A percentile compares a stretch with the other conserved stretches of the same genome.
phyloP scores from a whole-genome alignment of 2,329 filamentous ascomycete genomes.

The Aspergillus sp. region DNA sequence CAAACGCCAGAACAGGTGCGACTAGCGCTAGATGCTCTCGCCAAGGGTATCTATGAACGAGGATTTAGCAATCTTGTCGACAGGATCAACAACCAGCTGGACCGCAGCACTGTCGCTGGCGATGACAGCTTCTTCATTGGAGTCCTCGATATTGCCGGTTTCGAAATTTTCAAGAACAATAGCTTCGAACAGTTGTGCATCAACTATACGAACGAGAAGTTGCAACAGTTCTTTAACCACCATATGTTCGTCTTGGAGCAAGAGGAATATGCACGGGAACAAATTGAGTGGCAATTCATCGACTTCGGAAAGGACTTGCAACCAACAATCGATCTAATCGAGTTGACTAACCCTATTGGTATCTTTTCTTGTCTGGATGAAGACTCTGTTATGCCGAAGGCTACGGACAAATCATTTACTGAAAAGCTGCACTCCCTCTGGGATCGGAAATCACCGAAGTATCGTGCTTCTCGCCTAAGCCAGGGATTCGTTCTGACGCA shows the following conservation, averaged over 20 bases:
- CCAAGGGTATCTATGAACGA: conserved; percentile 97
- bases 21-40: conserved; percentile 82
- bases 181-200: conserved; percentile 99
- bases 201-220: conserved; percentile 99
- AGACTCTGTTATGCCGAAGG: conserved; percentile 98
- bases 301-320: conserved; percentile 97
- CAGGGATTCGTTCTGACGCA: conserved; percentile 96
- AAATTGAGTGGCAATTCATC: conserved; percentile 99
- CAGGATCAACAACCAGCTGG: conserved; percentile 88
- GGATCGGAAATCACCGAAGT: conserved; percentile 95
- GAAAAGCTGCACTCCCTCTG: conserved; percentile 96
- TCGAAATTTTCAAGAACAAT: conserved; percentile 98
- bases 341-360: conserved; percentile 93
- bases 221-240: conserved; percentile 99
- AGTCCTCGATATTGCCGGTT: conserved; percentile 97
- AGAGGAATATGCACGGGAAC: conserved; percentile 94
- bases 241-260: conserved; percentile 99
- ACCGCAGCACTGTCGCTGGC: conserved; percentile 76
- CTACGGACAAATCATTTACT: conserved; percentile 93
- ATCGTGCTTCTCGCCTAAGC: conserved; percentile 80
- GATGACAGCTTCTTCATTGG: conserved; percentile 97
- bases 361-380: conserved; percentile 98
- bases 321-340: conserved; percentile 95
- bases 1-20: conserved; percentile 96
- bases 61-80: conserved; percentile 90